These are phyloP conservation scores for Colletotrichum tropicale DNA, from an alignment of 2,329 filamentous ascomycete species.

Conservation along the genomic window DNA sequence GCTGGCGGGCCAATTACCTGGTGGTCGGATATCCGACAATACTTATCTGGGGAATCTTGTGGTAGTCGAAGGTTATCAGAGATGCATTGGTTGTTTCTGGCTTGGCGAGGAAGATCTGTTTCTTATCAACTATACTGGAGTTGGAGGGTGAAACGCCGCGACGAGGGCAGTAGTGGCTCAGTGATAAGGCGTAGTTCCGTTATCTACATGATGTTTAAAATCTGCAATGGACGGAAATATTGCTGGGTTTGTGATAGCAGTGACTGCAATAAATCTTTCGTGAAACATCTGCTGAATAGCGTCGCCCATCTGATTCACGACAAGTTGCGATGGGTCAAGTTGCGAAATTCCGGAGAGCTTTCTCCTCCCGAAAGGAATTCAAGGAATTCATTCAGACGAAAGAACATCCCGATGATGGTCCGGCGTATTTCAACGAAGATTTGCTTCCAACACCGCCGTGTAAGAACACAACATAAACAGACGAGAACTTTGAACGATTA, in stretches of 20 bases:
- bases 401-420: neutral
- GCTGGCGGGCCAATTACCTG: neutral
- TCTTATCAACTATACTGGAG: neutral
- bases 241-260: neutral
- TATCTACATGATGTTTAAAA: neutral
- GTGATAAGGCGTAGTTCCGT: neutral
- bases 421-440: conserved; percentile 27
- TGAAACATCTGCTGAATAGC: neutral
- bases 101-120: neutral
- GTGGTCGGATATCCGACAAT: conserved; percentile 3
- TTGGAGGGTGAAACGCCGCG: neutral
- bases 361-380: conserved; percentile 20
- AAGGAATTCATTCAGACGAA: conserved; percentile 16
- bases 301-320: neutral
- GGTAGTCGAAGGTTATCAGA: neutral
- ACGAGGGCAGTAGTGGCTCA: neutral
- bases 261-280: neutral
- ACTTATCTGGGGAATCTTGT: neutral
- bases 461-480: neutral
- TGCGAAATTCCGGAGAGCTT: neutral
- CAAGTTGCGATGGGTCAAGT: neutral
- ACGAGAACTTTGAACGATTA: fast-evolving
- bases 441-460: conserved; percentile 26
- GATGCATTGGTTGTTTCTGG: neutral
- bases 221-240: neutral